Conservation (phyloP, 148 eudicot species). For the Dysphania ambrosioides region DNA sequence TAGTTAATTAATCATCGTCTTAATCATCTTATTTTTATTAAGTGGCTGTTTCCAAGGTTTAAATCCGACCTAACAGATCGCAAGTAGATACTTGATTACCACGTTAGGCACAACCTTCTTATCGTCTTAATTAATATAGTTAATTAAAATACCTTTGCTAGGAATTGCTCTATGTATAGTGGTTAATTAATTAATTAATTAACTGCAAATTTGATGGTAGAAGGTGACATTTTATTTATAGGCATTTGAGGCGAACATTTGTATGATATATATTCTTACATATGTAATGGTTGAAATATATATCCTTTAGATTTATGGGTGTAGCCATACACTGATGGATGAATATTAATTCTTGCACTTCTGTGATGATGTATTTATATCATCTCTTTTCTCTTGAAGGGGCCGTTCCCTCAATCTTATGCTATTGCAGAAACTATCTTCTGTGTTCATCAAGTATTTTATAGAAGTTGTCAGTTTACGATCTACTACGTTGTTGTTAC, state of each 20-base stretch:
- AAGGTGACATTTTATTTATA: background rate
- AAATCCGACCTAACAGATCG: too few species aligned
- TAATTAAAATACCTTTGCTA: background rate
- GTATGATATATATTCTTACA: background rate
- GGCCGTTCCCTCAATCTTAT: background rate
- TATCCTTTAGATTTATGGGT: background rate
- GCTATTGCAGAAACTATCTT: background rate
- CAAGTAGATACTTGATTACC: too few species aligned
- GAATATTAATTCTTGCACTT: background rate
- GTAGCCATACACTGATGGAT: background rate
- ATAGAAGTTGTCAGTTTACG: background rate
- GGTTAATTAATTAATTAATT: too few species aligned
- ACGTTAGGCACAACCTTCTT: too few species aligned
- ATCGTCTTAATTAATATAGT: too few species aligned
- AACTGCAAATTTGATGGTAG: constrained; percentile 13
- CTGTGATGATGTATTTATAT: background rate
- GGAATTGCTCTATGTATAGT: constrained; percentile 12
- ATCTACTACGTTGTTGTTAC: background rate
- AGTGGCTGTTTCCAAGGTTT: too few species aligned
- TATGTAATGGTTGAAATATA: constrained; percentile 1
- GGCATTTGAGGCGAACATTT: background rate
- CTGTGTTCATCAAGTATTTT: background rate
- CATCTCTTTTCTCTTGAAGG: background rate
- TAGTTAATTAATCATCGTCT: background rate
- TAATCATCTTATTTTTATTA: too few species aligned